Evolutionary conservation across 768 basidiomycete genomes (phyloP).

Genomic region (Neoboletus subvelutipes): DNA sequence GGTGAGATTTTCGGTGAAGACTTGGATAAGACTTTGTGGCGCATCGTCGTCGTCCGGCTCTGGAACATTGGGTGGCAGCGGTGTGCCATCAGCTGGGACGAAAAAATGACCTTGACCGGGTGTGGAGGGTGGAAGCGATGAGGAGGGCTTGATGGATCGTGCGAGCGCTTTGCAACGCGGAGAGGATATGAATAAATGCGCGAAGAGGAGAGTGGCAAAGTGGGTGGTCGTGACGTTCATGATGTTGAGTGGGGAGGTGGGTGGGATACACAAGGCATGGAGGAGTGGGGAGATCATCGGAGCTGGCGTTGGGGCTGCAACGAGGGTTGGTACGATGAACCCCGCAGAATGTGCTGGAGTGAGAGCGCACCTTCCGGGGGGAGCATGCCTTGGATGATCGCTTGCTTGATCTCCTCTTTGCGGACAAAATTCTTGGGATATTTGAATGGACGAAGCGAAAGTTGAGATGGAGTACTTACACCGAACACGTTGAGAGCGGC

Average conservation of each 20-base stretch:
- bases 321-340: neutral
- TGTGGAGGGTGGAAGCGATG: conserved; percentile 30
- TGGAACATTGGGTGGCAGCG: conserved; percentile 32
- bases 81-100: conserved; percentile 69
- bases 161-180: conserved; percentile 62
- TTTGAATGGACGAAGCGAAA: neutral
- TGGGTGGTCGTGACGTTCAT: conserved; percentile 63
- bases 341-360: neutral
- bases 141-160: conserved; percentile 59
- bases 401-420: conserved; percentile 66
- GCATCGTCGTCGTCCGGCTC: conserved; percentile 57
- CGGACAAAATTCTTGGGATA: conserved; percentile 66
- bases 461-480: conserved; percentile 42
- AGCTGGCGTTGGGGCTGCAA: conserved; percentile 31
- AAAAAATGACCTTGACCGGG: conserved; percentile 53
- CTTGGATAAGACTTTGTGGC: conserved; percentile 73
- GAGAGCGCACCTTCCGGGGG: conserved; percentile 48
- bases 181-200: conserved; percentile 73
- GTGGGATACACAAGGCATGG: conserved; percentile 62
- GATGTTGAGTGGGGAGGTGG: conserved; percentile 57
- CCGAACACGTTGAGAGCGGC: conserved; percentile 84
- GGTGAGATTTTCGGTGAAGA: conserved; percentile 89
- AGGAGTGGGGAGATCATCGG: conserved; percentile 65
- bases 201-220: conserved; percentile 74
- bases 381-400: conserved; percentile 72